Evolutionary conservation across 1,284 basidiomycete species (phyloP), one percentile per base, ranked within the genome.

Genomic region (Ustilago loliicola): DNA sequence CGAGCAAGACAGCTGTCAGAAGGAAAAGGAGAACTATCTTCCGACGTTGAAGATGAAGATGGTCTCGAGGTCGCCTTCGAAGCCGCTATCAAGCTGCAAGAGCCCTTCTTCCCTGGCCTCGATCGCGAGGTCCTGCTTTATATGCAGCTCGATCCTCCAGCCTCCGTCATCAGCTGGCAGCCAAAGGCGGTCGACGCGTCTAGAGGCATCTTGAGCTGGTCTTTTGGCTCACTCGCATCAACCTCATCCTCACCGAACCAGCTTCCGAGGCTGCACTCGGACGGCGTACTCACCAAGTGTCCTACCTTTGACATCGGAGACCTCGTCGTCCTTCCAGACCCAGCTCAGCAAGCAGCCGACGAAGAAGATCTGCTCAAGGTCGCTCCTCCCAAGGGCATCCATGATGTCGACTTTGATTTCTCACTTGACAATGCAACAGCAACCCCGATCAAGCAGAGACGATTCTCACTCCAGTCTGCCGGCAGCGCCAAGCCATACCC

Each of bases 391-490:
- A 71, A 66, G 11, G 77, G 70, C 50, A 53, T 79, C 38, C 27
- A 72, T 11, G 66, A 79, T 45, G 40, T 58, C 27, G 47, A 67
- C 32, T 63, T 76, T 10, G 77, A 79, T 50, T 71, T 71, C 47
- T 79, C 77, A 1, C 56, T 79, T 30, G 77, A 79, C 53, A 60
- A 55, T 11, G 57, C 48, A 10, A 64, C 61, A 13, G 52, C 53
- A 9, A 23, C 67, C 15, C 36, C 61, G 17, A 19, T n/a, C 23
- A 70, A 76, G 58, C 60, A 54, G n/a, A 34, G 73, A n/a, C 54
- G 73, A 38, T 76, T 76, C 68, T 70, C 73, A 27, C 36, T 76
- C n/a, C 68, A 70, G 27, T 76, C 73, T n/a, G 50, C 73, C 2
- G 29, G 25, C 17, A 74, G 72, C 40, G 48, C 36, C 17, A 64